Base-by-base conservation (phyloP, 179 eudicot species). In the Beta lomatogona region DNA sequence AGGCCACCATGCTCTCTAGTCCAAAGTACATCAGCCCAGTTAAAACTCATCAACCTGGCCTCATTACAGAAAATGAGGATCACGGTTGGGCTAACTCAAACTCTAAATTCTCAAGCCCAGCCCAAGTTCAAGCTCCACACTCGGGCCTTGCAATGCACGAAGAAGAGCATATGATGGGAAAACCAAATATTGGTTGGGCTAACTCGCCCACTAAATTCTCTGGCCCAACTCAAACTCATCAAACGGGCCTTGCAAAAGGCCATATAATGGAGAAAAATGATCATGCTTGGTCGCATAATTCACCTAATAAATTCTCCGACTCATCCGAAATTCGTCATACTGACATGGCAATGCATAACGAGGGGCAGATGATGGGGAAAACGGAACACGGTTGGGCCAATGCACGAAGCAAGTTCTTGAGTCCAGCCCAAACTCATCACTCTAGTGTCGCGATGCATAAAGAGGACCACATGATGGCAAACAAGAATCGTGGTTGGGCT, bases 111-210 rank as follows among this genome's bases (percentile, higher is more conserved):
- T 61, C 66, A 0, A 68, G 72, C 72, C 46, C 72, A 68, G 11
- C 72, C 9, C 52, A 48, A 48, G 52, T 9, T 12, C 45, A 44
- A 28, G 5, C 22, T 7, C 41, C 15, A 48, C 74, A 18, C 1
- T 65, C 79, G n/a, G 58, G 57, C 68, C 54, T 44, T 4, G 46
- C 31, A 6, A 65, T 44, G 73, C 72, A 63, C 21, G 25, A 82
- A 31, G 84, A 82, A 3, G 81, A 25, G 64, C 73, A 76, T 46
- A 48, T 58, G 77, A 82, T 82, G 80, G 77, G 84, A 13, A 44
- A 76, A 46, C 18, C 54, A 73, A 75, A 69, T 12, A 44, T 48
- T 13, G 77, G 71, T 71, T 79, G 77, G 82, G 71, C 57, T 45
- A 48, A 48, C 9, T 21, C 58, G 5, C 9, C 73, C 0, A 5